Base-by-base conservation (phyloP, 202 grass and related monocot species). In the Schoenoplectus triqueter region DNA sequence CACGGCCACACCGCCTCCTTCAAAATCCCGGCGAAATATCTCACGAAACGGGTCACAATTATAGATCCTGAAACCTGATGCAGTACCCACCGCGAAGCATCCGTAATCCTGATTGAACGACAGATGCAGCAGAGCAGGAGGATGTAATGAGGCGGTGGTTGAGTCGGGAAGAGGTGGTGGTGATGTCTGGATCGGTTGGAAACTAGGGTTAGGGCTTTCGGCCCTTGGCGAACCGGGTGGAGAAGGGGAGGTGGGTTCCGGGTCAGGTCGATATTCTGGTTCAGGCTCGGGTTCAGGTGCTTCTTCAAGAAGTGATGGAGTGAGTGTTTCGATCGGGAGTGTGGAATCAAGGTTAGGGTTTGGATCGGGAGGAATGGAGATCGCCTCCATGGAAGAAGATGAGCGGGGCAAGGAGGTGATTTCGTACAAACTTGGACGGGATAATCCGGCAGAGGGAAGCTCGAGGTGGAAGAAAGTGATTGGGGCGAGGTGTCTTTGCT, bases 11-110 rank as follows among this genome's bases (percentile, higher is more conserved):
- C 67, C 85, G 22, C 87, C 82, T 15, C 61, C 60, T 17, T 90
- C 89, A 42, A 79, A 66, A 84, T 49, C 88, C 1, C 86, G 78
- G 9, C 65, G 31, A 82, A 66, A 65, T 41, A 90, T 80, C 50
- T 82, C 74, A 10, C 75, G 85, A 6, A 97, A 77, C 1, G 86
- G 80, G 85, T 78, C 78, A 66, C 94, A 90, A 15, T 89, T 86
- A 65, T 87, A 94, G 65, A 88, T 90, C 74, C 69, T 70, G 80
- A 92, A 63, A 46, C 80, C 88, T 5, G 86, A 57, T 10, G 82
- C 82, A 66, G 80, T 93, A 17, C 85, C 89, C 6, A 83, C 84
- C 1, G 92, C 85, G 64, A 97, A 93, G 85, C 92, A 90, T 3
- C 90, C 89, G 0, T 59, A 11, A 13, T 95, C 92, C 46, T 71